Conservation (phyloP, 1,284 basidiomycete genomes). For the Ustilago hordei region DNA sequence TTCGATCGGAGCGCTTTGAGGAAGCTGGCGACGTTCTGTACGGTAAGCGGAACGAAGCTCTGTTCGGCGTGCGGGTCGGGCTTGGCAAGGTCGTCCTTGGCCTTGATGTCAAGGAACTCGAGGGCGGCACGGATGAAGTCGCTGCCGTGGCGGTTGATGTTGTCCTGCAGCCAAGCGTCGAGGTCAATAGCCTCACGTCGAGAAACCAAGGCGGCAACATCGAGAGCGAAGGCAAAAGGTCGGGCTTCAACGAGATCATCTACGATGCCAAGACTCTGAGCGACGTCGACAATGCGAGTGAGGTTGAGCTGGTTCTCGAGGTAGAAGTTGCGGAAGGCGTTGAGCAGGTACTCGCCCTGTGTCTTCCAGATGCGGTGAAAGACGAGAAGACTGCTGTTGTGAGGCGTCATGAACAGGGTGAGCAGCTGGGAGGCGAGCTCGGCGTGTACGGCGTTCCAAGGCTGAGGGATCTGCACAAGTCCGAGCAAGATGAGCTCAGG, state of each 20-base stretch:
- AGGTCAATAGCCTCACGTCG: conserved; percentile 93
- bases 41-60: conserved; percentile 65
- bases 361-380: conserved; percentile 96
- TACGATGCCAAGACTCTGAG: conserved; percentile 91
- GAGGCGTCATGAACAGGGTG: conserved; percentile 88
- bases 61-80: conserved; percentile 67
- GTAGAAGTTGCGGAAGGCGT: conserved; percentile 90
- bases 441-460: conserved; percentile 86
- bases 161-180: conserved; percentile 94
- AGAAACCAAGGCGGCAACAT: conserved; percentile 91
- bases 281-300: conserved; percentile 92
- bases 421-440: conserved; percentile 89
- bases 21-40: conserved; percentile 66
- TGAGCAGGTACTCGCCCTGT: conserved; percentile 84
- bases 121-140: conserved; percentile 82
- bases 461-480: conserved; percentile 84
- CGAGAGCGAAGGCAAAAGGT: conserved; percentile 81
- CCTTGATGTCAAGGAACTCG: conserved; percentile 67
- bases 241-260: conserved; percentile 87
- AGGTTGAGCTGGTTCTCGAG: conserved; percentile 92
- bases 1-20: conserved; percentile 65
- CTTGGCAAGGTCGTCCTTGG: conserved; percentile 65
- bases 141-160: conserved; percentile 80
- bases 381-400: conserved; percentile 93
- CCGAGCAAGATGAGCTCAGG: conserved; percentile 96